Evolutionary conservation across 2,329 filamentous ascomycete genomes (phyloP).

Genomic region (Albophoma yamanashiensis): DNA sequence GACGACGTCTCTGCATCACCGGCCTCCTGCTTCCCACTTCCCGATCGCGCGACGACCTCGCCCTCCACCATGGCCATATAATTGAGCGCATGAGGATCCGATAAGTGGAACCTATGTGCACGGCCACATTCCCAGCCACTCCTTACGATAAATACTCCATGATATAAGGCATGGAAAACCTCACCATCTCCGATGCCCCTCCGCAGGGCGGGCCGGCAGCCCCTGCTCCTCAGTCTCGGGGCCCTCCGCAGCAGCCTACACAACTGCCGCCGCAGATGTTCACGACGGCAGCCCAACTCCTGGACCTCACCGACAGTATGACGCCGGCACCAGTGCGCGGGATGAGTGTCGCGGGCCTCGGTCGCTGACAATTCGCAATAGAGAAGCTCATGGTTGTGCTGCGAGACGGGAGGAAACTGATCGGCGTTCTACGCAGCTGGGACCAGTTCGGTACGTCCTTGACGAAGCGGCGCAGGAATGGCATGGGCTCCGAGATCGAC

Average conservation of each 20-base stretch:
- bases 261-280: constrained; percentile 94
- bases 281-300: constrained; percentile 87
- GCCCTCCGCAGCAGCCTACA: constrained; percentile 33
- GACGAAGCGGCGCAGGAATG: neutral
- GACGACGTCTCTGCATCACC: neutral
- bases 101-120: constrained; percentile 3
- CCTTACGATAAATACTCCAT: constrained; percentile 4
- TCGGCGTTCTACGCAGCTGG: constrained; percentile 89
- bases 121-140: neutral
- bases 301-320: constrained; percentile 96
- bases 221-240: constrained; percentile 17
- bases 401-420: constrained; percentile 86
- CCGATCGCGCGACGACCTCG: neutral
- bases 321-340: neutral
- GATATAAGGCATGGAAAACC: constrained; percentile 38
- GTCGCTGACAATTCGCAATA: constrained; percentile 28
- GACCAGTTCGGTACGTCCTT: constrained; percentile 74
- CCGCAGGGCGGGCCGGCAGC: constrained; percentile 23
- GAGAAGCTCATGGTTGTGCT: constrained; percentile 92
- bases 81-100: neutral
- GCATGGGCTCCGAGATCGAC: neutral
- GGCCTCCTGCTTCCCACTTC: neutral
- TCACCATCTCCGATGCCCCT: constrained; percentile 37
- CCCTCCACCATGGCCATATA: neutral
- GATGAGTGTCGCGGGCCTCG: too few species aligned